phyloP scores from a whole-genome alignment of 768 basidiomycete species.

The Suillus hirtellus region DNA sequence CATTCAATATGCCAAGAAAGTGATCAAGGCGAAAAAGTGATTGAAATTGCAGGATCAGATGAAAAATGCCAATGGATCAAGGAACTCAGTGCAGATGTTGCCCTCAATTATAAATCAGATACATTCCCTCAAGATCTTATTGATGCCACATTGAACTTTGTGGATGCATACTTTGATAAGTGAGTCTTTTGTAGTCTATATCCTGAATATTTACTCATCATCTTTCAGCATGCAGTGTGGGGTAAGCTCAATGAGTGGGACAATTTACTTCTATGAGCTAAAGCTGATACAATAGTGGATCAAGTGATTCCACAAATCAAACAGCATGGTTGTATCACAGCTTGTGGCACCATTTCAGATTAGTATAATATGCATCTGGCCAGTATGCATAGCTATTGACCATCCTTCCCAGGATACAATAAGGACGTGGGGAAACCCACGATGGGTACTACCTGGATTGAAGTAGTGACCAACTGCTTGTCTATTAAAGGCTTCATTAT shows the following conservation, averaged over 20 bases:
- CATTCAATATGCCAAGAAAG: neutral
- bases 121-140: neutral
- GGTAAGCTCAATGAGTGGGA: neutral
- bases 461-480: neutral
- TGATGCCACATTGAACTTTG: neutral
- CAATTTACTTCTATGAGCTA: neutral
- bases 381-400: neutral
- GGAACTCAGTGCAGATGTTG: neutral
- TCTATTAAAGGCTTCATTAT: neutral
- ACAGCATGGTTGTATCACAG: neutral
- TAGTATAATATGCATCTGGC: no score
- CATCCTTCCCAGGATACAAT: neutral
- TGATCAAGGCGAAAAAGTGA: neutral
- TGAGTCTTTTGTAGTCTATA: neutral
- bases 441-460: neutral
- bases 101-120: neutral
- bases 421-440: neutral
- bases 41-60: neutral
- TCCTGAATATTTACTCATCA: neutral
- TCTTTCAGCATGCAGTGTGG: neutral
- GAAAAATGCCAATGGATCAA: neutral
- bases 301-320: neutral
- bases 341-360: neutral
- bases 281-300: neutral
- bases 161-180: neutral